Evolutionary conservation across 1,284 basidiomycete species (phyloP), one percentile per base, ranked within the genome.

Genomic region (Cutaneotrichosporon daszewskae): DNA sequence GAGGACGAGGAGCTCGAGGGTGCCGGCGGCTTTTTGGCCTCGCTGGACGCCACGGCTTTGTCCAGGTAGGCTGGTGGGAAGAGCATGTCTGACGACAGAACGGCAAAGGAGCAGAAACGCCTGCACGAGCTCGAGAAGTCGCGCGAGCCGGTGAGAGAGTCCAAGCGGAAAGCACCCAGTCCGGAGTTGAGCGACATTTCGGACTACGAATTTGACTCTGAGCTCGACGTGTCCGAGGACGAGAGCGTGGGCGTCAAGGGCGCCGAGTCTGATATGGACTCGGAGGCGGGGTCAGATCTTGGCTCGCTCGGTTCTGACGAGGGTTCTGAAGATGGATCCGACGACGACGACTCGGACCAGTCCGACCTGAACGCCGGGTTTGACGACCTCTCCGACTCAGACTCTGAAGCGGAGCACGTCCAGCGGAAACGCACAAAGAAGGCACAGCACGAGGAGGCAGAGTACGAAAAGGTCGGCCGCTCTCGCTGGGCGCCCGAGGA

Each of bases 61-160:
- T 63, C 60, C 32, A 49, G 69, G 69, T 69, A 43, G 3, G 3
- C 3, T 4, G 14, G 3, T 14, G 19, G 3, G 3, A 16, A 4
- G 18, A 8, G 19, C 8, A n/a, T 6, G 25, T 20, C 49, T 47
- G 36, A 44, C 22, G 8, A 16, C 29, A 67, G 66, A 20, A 60
- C 67, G n/a, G 54, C 52, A 1, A 71, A 71, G 48, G 71, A 73
- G 54, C 67, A 66, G 13, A 60, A 67, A 25, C 52, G 71, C 24
- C 43, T 73, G 26, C 69, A 73, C 45, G 58, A 58, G 5, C 48
- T 68, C 14, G 53, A 59, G 13, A 72, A 71, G 49, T 27, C 54
- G 7, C 51, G 58, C 19, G 59, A 71, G 32, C 56, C 55, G 13
- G 46, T 71, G 25, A 66, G 70, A 1, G 47, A 55, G 37, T 48